Evolutionary conservation across 495 filamentous ascomycete species (phyloP), one percentile per base, ranked within the genome.

Genomic region (Eremomyces bilateralis): DNA sequence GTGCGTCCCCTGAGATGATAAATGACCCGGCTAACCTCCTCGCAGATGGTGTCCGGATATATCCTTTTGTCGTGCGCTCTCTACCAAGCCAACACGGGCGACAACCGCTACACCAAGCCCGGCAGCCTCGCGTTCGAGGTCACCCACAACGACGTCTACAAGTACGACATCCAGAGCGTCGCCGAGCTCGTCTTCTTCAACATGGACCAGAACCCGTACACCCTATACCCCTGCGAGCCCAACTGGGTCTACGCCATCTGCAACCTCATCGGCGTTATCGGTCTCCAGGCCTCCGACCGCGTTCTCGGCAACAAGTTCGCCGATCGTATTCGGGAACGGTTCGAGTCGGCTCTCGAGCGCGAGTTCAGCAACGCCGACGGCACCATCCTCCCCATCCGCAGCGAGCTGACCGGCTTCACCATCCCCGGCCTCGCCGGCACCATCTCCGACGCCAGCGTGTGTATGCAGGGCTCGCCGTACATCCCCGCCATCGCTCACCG

Each of bases 301-400:
- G 22, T 42, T 11, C 22, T 42, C 21, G 31, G 28, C 19, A 34
- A 32, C 27, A 16, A 29, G 11, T 37, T 29, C 13, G 36, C 35
- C 3, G 20, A 31, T 2, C 20, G 31, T 11, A 20, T 42, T 15
- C 33, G 33, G 22, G 5, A 25, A 15, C 29, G 34, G 15, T 42
- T 42, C 29, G 29, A 39, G 21, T 4, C 34, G 12, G 35, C 40
- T 5, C 40, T 42, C 11, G 34, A 38, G 12, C 35, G 31, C 12
- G 34, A 42, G 16, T 42, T 42, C 40, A 42, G 35, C 16, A 30
- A 39, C 10, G 35, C 31, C n/a, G 40, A 42, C 20, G 40, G 40
- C 15, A 38, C 40, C 17, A 35, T 42, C 22, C 30, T 42, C 2
- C 36, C 40, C 29, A 43, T 43, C 24, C 32, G 36, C 22, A 39